A percentile compares a stretch with the other conserved stretches of the same genome.
These are phyloP conservation scores for Quercus agrifolia DNA, from an alignment of 306 rosid genomes.

Conservation along the genomic window DNA sequence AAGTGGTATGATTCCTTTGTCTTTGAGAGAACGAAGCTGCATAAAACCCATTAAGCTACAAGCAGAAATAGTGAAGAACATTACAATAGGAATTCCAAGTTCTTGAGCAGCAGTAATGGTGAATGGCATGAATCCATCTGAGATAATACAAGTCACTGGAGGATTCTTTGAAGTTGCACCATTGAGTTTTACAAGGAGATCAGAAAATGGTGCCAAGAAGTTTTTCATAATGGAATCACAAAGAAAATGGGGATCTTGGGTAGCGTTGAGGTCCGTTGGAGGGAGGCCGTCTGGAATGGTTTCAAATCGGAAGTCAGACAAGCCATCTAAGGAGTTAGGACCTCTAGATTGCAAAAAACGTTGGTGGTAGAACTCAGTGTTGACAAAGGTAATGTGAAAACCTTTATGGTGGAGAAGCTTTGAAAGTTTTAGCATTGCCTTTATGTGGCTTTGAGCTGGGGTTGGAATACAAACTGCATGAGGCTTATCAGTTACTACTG, in stretches of 20 bases:
- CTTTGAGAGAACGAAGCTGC: not conserved
- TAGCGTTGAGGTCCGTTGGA: not conserved
- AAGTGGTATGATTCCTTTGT: conserved; percentile 9
- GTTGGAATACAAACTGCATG: conserved; percentile 9
- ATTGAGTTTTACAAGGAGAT: conserved; percentile 1
- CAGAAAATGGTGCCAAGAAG: not conserved
- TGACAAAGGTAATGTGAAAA: conserved; percentile 16
- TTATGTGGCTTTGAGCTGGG: conserved; percentile 15
- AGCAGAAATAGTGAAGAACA: not conserved
- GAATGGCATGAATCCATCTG: conserved; percentile 4
- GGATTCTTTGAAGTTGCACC: not conserved
- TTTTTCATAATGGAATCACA: not conserved
- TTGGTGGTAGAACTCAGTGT: conserved; percentile 9
- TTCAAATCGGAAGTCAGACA: conserved; percentile 5
- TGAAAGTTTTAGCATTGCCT: conserved; percentile 7
- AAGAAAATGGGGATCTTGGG: not conserved
- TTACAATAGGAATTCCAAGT: not conserved
- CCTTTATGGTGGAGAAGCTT: conserved; percentile 12
- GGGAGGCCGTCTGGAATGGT: conserved; percentile 16
- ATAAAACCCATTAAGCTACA: not conserved
- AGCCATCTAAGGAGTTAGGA: not conserved
- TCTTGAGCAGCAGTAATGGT: not conserved
- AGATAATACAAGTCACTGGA: not conserved
- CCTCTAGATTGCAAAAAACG: conserved; percentile 6
- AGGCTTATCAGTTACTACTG: not conserved